Evolutionary conservation across 1,284 basidiomycete genomes (phyloP).

Genomic region (Xerocomus amazonicus): DNA sequence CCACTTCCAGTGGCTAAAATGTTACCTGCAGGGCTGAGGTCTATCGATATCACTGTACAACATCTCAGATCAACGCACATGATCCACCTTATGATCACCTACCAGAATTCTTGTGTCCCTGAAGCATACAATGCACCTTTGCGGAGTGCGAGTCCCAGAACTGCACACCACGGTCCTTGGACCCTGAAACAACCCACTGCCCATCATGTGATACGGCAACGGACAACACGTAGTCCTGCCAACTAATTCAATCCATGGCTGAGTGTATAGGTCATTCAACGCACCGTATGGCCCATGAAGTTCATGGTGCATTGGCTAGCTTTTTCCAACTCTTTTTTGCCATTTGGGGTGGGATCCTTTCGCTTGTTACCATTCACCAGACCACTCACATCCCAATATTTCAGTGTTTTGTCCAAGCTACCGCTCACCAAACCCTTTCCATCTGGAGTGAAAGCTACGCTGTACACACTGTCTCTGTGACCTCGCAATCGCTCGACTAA

Average conservation of each 20-base stretch:
- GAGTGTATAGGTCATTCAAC: slow-evolving; percentile 17
- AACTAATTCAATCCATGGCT: slow-evolving; percentile 5
- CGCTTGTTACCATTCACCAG: slow-evolving; percentile 39
- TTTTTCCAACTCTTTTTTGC: slow-evolving; percentile 34
- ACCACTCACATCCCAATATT: slow-evolving; percentile 78
- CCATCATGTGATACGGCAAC: slow-evolving; percentile 83
- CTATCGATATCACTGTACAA: slow-evolving; percentile 74
- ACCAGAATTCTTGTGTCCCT: slow-evolving; percentile 88
- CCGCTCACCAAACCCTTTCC: slow-evolving; percentile 79
- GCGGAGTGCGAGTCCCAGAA: slow-evolving; percentile 83
- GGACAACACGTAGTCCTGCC: slow-evolving; percentile 72
- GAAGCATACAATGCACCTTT: slow-evolving; percentile 78
- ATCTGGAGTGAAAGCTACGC: slow-evolving; percentile 86
- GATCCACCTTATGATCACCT: slow-evolving; percentile 6
- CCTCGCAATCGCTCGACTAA: slow-evolving; percentile 76
- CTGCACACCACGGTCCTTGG: slow-evolving; percentile 86
- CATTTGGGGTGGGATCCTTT: slow-evolving; percentile 41
- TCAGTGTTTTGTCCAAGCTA: slow-evolving; percentile 83
- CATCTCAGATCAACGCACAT: slow-evolving; percentile 14
- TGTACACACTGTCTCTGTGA: slow-evolving; percentile 82
- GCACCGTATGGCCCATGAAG: slow-evolving; percentile 81
- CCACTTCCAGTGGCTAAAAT: slow-evolving; percentile 85
- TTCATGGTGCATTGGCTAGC: slow-evolving; percentile 65
- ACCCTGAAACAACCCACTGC: slow-evolving; percentile 86
- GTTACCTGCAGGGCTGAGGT: slow-evolving; percentile 71